Base-by-base conservation (phyloP, 352 stramenopile genomes). In the Phytophthora palmivora region DNA sequence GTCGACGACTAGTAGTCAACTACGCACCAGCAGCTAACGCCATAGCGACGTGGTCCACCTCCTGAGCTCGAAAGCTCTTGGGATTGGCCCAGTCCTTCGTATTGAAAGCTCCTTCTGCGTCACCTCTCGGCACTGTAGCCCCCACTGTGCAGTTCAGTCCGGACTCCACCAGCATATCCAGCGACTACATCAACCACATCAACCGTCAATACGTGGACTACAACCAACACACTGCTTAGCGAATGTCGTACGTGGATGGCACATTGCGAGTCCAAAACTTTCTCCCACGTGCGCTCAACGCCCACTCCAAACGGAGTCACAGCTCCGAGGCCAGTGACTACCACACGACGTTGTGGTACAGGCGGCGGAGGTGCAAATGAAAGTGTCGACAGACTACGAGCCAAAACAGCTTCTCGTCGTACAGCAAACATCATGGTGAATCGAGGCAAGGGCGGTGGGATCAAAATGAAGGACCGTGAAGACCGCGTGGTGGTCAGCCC, bases 251-350 rank as follows among this genome's bases (percentile, higher is more conserved):
- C 78, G 50, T 79, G 55, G 43, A 97, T 81, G 26, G 83, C 89
- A 34, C 72, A 92, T 44, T 87, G 67, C 14, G 87, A 91, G 32
- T 68, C 60, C 15, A 97, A 53, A 18, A 98, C 50, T 9, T 76
- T 70, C 26, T 94, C 70, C 88, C 89, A 97, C 10, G 84, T 79
- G 24, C 68, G 75, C 52, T 87, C 37, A 14, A 96, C 76, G 19
- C 90, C 86, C 12, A 96, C 80, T 42, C 88, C 92, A 51, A 97
- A 89, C 2, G 92, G 92, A 11, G 86, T 96, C 39, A 97, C 88
- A 10, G 90, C 81, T 8, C 92, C 92, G 6, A 97, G 32, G 2
- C 92, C 92, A 16, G 92, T 97, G 34, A 98, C 87, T n/a, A 98
- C 92, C 12, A 97, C 92, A 30, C 90, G 84, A 7, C 92, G 78